These are phyloP conservation scores for Cucumis melo DNA, from an alignment of 306 rosid genomes.

Conservation along the genomic window DNA sequence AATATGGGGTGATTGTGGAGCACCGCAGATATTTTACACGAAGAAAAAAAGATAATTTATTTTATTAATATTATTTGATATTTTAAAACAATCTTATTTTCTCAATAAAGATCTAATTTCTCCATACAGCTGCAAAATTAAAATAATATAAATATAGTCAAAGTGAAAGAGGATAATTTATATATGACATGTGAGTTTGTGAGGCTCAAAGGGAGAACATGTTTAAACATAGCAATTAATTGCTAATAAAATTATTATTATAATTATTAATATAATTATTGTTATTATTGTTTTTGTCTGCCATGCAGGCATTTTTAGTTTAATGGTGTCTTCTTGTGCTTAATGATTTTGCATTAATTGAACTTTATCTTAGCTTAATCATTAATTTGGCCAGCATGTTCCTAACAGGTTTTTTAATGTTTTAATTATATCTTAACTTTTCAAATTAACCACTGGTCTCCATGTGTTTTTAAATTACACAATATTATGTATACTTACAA, in stretches of 20 bases:
- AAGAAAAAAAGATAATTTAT: too few relatives aligned
- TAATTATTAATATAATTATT: too few relatives aligned
- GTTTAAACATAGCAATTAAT: constrained; percentile 26
- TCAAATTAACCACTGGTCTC: background rate
- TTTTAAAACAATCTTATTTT: background rate
- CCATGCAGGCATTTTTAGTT: background rate
- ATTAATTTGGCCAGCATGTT: background rate
- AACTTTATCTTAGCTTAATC: background rate
- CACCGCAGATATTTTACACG: too few relatives aligned
- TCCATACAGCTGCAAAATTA: constrained; percentile 33
- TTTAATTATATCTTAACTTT: background rate
- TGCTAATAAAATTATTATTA: constrained; percentile 19
- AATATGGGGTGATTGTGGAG: too few relatives aligned
- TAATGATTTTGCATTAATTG: background rate
- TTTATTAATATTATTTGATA: too few relatives aligned
- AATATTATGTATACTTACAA: background rate
- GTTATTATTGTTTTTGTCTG: background rate
- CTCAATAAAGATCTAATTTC: background rate
- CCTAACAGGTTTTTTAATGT: background rate
- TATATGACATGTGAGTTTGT: constrained; percentile 37
- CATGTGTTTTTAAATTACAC: background rate
- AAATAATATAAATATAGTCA: constrained; percentile 27
- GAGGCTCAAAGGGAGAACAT: constrained; percentile 38
- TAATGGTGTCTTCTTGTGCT: background rate
- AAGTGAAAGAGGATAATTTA: constrained; percentile 33